phyloP scores from a whole-genome alignment of 2,329 filamentous ascomycete genomes.

The Plenodomus lindquistii region DNA sequence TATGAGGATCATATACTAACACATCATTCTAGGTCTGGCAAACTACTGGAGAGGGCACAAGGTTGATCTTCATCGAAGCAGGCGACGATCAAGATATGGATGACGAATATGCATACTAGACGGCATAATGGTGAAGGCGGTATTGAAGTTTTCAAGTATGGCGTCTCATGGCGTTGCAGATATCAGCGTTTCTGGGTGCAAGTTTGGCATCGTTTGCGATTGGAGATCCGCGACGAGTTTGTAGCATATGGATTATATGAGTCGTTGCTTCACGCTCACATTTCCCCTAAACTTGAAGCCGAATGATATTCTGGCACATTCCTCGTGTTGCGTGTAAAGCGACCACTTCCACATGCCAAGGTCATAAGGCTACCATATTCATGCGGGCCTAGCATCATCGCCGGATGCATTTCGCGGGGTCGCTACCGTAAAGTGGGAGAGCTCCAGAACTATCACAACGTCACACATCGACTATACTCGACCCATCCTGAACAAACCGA shows the following conservation, averaged over 20 bases:
- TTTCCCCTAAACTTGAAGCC: too few relatives aligned
- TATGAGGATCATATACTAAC: constrained; percentile 32
- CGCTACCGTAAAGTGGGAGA: constrained; percentile 16
- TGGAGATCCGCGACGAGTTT: background rate
- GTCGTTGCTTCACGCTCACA: too few relatives aligned
- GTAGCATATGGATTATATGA: background rate
- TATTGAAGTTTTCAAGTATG: constrained; percentile 19
- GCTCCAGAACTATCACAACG: background rate
- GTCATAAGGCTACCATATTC: background rate
- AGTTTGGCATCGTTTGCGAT: constrained; percentile 1
- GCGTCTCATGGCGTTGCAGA: constrained; percentile 33
- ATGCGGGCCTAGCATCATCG: constrained; percentile 16
- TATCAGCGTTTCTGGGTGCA: constrained; percentile 10
- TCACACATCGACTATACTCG: background rate
- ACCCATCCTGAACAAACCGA: background rate
- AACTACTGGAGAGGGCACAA: constrained; percentile 57
- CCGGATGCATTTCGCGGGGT: constrained; percentile 14
- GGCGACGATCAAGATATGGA: constrained; percentile 52
- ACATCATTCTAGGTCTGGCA: constrained; percentile 54
- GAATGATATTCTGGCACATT: too few relatives aligned
- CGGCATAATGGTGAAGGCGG: constrained; percentile 10
- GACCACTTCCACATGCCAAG: constrained; percentile 16
- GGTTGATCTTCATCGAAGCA: constrained; percentile 59
- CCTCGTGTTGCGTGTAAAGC: constrained; percentile 4
- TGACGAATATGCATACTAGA: constrained; percentile 41